Percentiles rank a stretch among this genome's conserved stretches.
These are phyloP conservation scores for Penicillium sp. DNA, from an alignment of 2,329 filamentous ascomycete genomes.

Conservation along the genomic window DNA sequence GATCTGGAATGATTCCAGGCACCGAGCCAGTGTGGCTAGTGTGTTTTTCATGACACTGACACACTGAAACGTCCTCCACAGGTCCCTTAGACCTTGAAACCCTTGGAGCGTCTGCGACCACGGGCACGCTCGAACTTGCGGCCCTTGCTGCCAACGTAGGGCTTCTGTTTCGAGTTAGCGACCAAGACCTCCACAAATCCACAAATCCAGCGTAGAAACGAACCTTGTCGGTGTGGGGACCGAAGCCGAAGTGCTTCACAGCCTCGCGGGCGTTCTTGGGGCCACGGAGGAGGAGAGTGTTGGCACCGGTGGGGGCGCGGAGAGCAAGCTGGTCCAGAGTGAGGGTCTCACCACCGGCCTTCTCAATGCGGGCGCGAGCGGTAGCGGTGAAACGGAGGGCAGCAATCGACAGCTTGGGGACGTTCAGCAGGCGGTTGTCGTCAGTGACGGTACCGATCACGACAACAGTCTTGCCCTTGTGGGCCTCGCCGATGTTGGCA, in stretches of 20 bases:
- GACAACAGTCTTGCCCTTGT: slow-evolving; percentile 77
- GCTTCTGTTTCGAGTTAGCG: slow-evolving; percentile 66
- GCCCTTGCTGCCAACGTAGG: slow-evolving; percentile 96
- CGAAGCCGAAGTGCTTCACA: slow-evolving; percentile 98
- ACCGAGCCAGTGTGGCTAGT: slow-evolving; percentile 16
- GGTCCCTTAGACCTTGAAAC: slow-evolving; percentile 95
- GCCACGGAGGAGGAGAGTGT: slow-evolving; percentile 95
- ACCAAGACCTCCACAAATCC: background rate
- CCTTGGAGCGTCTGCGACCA: slow-evolving; percentile 96
- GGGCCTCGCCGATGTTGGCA: slow-evolving; percentile 61
- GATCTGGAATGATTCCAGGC: slow-evolving; percentile 18
- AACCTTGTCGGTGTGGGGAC: slow-evolving; percentile 97
- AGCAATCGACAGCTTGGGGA: slow-evolving; percentile 91
- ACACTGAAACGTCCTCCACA: slow-evolving; percentile 20
- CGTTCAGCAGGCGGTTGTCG: slow-evolving; percentile 87
- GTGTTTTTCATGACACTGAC: slow-evolving; percentile 13
- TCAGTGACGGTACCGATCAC: slow-evolving; percentile 95
- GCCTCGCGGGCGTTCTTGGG: slow-evolving; percentile 98
- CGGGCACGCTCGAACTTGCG: slow-evolving; percentile 99
- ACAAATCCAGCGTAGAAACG: slow-evolving; percentile 29
- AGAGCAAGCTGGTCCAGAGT: slow-evolving; percentile 97
- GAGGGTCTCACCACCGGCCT: slow-evolving; percentile 91
- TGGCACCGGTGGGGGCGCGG: slow-evolving; percentile 90
- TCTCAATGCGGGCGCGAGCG: slow-evolving; percentile 87
- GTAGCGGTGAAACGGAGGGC: slow-evolving; percentile 96